A percentile compares a stretch with the other conserved stretches of the same genome.
These are phyloP conservation scores for Ogataea zsoltii DNA, from an alignment of 805 yeast genomes.

Conservation along the genomic window DNA sequence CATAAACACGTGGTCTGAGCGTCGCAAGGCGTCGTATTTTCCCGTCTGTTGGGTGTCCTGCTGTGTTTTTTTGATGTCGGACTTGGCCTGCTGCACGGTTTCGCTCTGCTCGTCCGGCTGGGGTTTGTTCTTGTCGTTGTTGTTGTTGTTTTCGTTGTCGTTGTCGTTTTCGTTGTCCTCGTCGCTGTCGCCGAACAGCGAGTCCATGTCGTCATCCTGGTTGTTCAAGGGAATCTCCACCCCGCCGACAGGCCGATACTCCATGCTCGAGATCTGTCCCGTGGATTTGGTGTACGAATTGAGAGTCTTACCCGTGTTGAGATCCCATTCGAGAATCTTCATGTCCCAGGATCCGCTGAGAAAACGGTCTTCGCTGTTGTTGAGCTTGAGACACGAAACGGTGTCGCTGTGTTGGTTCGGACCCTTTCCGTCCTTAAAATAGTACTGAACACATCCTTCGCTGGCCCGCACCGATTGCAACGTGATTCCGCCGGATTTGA, in stretches of 20 bases:
- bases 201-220: slow-evolving; percentile 20
- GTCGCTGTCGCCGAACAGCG: slow-evolving; percentile 27
- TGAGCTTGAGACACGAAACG: slow-evolving; percentile 69
- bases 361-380: slow-evolving; percentile 59
- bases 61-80: slow-evolving; percentile 38
- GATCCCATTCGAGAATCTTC: slow-evolving; percentile 78
- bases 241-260: slow-evolving; percentile 64
- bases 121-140: background rate
- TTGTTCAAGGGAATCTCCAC: slow-evolving; percentile 37
- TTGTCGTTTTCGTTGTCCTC: slow-evolving; percentile 24
- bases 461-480: slow-evolving; percentile 78
- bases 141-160: slow-evolving; percentile 24
- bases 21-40: slow-evolving; percentile 23
- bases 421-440: slow-evolving; percentile 46
- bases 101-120: slow-evolving; percentile 1
- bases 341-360: slow-evolving; percentile 93
- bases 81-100: slow-evolving; percentile 7
- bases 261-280: slow-evolving; percentile 79
- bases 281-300: slow-evolving; percentile 55
- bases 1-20: slow-evolving; percentile 57
- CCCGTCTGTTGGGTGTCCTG: slow-evolving; percentile 41
- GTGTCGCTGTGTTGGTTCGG: slow-evolving; percentile 60
- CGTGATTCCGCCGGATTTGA: slow-evolving; percentile 81
- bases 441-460: slow-evolving; percentile 81
- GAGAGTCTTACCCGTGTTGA: slow-evolving; percentile 62